phyloP scores from a whole-genome alignment of 1,284 basidiomycete species.

The Ustilago crameri region DNA sequence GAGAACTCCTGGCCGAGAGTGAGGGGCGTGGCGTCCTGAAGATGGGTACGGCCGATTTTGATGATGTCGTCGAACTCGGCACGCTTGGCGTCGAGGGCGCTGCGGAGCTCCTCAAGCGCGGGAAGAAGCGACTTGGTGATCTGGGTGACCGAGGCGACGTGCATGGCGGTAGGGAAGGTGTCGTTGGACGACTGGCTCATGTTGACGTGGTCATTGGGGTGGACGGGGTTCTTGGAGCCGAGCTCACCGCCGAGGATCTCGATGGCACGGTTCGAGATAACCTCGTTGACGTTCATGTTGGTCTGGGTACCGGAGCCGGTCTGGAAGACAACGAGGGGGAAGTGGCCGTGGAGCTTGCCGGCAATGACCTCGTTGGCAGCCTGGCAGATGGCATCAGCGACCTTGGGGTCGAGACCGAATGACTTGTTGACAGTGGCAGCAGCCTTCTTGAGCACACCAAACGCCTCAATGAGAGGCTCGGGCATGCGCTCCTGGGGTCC shows the following conservation, averaged over 20 bases:
- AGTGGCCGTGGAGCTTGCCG: constrained; percentile 84
- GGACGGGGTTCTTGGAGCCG: constrained; percentile 95
- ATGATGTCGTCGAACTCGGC: constrained; percentile 75
- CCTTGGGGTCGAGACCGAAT: constrained; percentile 89
- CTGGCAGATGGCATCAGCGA: constrained; percentile 87
- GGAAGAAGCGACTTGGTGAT: constrained; percentile 84
- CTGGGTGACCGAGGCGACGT: constrained; percentile 93
- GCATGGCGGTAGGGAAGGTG: constrained; percentile 99
- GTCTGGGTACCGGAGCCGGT: constrained; percentile 99
- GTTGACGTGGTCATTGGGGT: constrained; percentile 99
- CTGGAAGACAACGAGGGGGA: constrained; percentile 98
- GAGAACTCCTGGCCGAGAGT: constrained; percentile 99
- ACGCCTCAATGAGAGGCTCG: constrained; percentile 93
- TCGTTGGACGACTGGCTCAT: constrained; percentile 99
- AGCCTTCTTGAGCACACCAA: constrained; percentile 97
- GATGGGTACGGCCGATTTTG: constrained; percentile 98
- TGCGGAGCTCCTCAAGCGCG: constrained; percentile 82
- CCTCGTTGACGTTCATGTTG: constrained; percentile 99
- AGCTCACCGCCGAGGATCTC: constrained; percentile 94
- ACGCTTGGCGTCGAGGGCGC: constrained; percentile 84
- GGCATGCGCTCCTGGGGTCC: constrained; percentile 92
- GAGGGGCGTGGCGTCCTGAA: constrained; percentile 95
- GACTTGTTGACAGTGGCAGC: constrained; percentile 89
- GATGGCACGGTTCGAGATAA: constrained; percentile 98
- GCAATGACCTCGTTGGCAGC: constrained; percentile 98